These are phyloP conservation scores for Gaertneriomyces sp. DNA, from an alignment of 192 early-diverging fungal genomes.

Conservation along the genomic window DNA sequence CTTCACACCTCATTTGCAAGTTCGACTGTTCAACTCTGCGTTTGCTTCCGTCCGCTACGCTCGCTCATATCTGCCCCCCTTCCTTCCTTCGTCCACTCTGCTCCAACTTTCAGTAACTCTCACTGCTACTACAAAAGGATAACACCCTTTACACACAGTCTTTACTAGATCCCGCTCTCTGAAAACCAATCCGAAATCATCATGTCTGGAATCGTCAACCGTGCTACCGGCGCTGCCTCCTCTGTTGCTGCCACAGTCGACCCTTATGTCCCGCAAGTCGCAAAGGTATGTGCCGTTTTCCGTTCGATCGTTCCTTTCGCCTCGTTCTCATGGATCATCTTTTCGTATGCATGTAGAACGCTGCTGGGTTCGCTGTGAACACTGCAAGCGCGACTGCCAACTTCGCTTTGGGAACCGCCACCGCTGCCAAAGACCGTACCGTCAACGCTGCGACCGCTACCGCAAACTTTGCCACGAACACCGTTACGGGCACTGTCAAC, in stretches of 20 bases:
- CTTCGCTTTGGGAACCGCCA: slow-evolving; percentile 18
- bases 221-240: slow-evolving; percentile 20
- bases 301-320: neutral
- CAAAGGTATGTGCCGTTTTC: slow-evolving; percentile 29
- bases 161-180: too few relatives aligned
- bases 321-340: slow-evolving; percentile 10
- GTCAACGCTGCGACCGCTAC: slow-evolving; percentile 19
- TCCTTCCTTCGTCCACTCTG: too few relatives aligned
- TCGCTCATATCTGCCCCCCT: too few relatives aligned
- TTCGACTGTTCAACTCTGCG: too few relatives aligned
- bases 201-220: slow-evolving; percentile 32
- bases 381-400: slow-evolving; percentile 20
- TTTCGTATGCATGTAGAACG: neutral
- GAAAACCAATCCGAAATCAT: slow-evolving; percentile 2
- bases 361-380: neutral
- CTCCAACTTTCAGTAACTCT: too few relatives aligned
- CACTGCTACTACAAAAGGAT: too few relatives aligned
- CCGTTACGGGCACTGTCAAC: slow-evolving; percentile 25
- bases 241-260: slow-evolving; percentile 35
- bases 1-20: too few relatives aligned
- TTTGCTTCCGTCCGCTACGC: too few relatives aligned
- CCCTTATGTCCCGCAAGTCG: slow-evolving; percentile 45
- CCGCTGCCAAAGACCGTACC: slow-evolving; percentile 10
- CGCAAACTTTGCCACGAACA: slow-evolving; percentile 27
- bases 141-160: too few relatives aligned